phyloP scores from a whole-genome alignment of 2,329 filamentous ascomycete genomes.

The Emergomyces pasteurianus region DNA sequence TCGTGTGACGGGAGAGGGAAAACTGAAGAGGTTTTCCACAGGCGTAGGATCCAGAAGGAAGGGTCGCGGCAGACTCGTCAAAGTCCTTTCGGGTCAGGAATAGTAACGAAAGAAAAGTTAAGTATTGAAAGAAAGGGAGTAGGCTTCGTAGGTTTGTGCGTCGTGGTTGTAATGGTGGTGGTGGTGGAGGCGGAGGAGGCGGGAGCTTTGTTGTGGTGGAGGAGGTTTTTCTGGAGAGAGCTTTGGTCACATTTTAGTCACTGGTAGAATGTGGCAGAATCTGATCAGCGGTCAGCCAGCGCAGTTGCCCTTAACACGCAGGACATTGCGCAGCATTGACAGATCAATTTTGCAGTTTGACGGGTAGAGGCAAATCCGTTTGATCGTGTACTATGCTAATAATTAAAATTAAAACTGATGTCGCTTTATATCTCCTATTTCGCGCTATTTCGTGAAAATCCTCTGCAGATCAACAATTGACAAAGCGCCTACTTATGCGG shows the following conservation, averaged over 20 bases:
- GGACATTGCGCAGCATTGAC: neutral
- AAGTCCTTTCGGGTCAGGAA: neutral
- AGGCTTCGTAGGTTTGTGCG: slow-evolving; percentile 10
- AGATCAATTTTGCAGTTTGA: neutral
- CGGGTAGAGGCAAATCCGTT: neutral
- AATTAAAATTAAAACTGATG: neutral
- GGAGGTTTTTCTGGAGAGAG: slow-evolving; percentile 1
- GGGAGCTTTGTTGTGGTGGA: no score
- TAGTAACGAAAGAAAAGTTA: neutral
- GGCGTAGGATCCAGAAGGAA: neutral
- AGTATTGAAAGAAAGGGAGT: slow-evolving; percentile 4
- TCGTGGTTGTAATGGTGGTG: neutral
- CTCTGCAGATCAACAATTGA: neutral
- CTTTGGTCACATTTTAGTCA: neutral
- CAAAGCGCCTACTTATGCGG: neutral
- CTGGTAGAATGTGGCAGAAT: neutral
- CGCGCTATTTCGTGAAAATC: neutral
- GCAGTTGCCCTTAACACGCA: neutral
- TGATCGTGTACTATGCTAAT: neutral
- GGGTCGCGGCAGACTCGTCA: slow-evolving; percentile 8
- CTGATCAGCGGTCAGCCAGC: neutral
- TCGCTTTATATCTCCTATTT: neutral
- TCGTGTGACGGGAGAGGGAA: slow-evolving; percentile 10
- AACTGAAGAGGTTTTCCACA: neutral
- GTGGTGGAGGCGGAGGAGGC: neutral